phyloP scores from a whole-genome alignment of 2,329 filamentous ascomycete species.

The Colletotrichum melonis region DNA sequence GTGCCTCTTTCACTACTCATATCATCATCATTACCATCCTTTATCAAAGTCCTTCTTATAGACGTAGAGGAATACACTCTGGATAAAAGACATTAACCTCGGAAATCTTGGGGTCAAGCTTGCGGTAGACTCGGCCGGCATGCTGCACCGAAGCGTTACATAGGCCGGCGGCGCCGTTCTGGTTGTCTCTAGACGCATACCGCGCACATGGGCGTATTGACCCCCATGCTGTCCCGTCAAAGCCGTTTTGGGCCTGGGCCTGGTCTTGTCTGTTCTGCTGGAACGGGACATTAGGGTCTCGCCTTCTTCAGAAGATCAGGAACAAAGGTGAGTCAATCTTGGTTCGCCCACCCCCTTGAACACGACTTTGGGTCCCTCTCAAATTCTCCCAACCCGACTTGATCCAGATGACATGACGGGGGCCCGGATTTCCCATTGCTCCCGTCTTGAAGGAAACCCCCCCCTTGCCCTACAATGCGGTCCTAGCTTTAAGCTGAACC shows the following conservation, averaged over 20 bases:
- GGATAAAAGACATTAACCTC: no score
- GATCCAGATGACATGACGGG: conserved; percentile 6
- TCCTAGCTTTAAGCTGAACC: background rate
- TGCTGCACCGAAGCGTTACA: background rate
- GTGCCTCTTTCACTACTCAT: no score
- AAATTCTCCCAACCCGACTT: conserved; percentile 21
- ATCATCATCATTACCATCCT: no score
- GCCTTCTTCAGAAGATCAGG: conserved; percentile 8
- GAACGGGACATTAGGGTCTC: background rate
- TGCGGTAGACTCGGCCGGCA: background rate
- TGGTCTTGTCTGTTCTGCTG: conserved; percentile 13
- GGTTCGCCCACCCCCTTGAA: conserved; percentile 9
- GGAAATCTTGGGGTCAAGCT: no score
- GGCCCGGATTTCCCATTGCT: background rate
- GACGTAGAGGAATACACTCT: no score
- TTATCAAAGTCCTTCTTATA: no score
- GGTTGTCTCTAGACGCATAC: background rate
- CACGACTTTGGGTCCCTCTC: conserved; percentile 9
- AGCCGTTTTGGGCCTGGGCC: conserved; percentile 3
- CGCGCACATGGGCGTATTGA: background rate
- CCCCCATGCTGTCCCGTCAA: background rate
- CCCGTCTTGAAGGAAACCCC: conserved; percentile 1
- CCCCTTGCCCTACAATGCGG: conserved; percentile 11
- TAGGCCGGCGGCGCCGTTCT: background rate
- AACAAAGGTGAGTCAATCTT: background rate